A percentile compares a stretch with the other conserved stretches of the same genome.
Conservation (phyloP, 2,329 filamentous ascomycete species). For the Lachnellula occidentalis region DNA sequence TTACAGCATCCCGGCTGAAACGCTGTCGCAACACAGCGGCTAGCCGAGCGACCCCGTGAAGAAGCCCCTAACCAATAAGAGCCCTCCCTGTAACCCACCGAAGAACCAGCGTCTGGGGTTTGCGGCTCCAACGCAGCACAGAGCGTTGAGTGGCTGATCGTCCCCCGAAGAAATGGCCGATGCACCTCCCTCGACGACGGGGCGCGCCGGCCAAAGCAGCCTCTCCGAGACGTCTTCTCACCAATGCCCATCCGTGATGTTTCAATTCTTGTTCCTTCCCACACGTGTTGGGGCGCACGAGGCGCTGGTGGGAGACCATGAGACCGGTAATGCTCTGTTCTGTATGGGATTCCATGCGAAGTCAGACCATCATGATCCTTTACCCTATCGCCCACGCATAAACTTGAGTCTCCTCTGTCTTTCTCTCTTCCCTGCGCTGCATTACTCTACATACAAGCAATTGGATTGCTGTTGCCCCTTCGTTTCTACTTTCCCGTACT, state of each 20-base stretch:
- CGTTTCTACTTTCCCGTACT: conserved; percentile 3
- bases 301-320: conserved; percentile 14
- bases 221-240: conserved; percentile 8
- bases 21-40: not conserved
- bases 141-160: not conserved
- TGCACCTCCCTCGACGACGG: conserved; percentile 1
- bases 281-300: conserved; percentile 8
- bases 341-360: not conserved
- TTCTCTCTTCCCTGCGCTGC: conserved; percentile 2
- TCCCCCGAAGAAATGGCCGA: not conserved
- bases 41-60: not conserved
- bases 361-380: conserved; percentile 13
- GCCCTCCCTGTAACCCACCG: not conserved
- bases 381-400: conserved; percentile 10
- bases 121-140: too few species aligned
- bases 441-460: not conserved
- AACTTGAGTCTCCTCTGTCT: conserved; percentile 11
- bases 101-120: not conserved
- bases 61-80: not conserved
- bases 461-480: not conserved
- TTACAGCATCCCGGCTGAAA: conserved; percentile 1
- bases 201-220: conserved; percentile 5
- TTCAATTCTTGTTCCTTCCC: not conserved
- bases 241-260: not conserved
- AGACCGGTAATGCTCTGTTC: conserved; percentile 18